Evolutionary conservation across 2,329 filamentous ascomycete species (phyloP), one percentile per base, ranked within the genome.

Genomic region (Colletotrichum musicola): DNA sequence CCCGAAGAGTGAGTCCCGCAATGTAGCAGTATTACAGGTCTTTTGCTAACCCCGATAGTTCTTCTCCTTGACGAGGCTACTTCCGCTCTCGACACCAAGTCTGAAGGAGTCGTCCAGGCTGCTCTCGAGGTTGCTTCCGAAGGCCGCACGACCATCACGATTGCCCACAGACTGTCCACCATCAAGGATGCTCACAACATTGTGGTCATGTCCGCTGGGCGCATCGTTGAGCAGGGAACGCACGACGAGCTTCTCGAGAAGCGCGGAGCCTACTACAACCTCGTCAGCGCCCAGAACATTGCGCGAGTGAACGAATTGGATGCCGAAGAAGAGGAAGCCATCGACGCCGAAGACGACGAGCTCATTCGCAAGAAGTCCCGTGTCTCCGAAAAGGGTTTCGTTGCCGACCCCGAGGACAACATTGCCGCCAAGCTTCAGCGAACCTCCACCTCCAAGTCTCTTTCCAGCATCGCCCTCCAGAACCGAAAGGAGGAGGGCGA

Each of bases 131-230:
- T 89, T 57, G 96, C 95, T 27, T 88, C 94, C 1, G 87, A 92
- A 71, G 95, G 95, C 25, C 89, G 96, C 62, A 99, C 96, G 0
- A 98, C 96, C 2, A 97, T 98, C 74, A 93, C 95, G 6, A 98
- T 99, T 79, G 96, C 96, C 50, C 96, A 99, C 82, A 91, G 95
- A 73, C 85, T 99, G 9, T 97, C 94, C 0, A 99, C 96, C 6
- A 97, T 99, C 82, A 94, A 90, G 79, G 91, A 94, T 71, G 95
- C 95, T 0, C 92, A 98, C 79, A 98, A 97, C 75, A 99, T 99
- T 73, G 93, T 98, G 13, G 95, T 98, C 71, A 95, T 99, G 91
- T 87, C 90, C 4, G 82, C 90, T 69, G 96, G 96, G 13, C 83
- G 86, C n/a, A 97, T 99, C 68, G 86, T 97, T 13, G 96, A 99